Base-by-base conservation (phyloP, 2,329 filamentous ascomycete genomes). In the Triangularia setosa region DNA sequence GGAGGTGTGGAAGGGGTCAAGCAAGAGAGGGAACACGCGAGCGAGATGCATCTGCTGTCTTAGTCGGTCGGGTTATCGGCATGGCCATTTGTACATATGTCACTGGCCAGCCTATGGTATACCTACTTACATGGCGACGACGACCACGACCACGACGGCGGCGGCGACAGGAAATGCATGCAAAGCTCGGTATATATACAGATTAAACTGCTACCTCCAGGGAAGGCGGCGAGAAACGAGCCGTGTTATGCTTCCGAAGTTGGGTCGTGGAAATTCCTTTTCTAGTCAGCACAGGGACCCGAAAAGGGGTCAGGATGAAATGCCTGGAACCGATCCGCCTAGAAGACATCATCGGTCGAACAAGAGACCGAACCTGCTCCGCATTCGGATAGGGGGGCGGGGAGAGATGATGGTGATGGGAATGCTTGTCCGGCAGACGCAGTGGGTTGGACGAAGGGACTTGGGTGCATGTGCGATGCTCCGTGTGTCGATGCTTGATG, bases 171-270 rank as follows among this genome's bases (percentile, higher is more conserved):
- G 3, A 5, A 44, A 44, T 8, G 9, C 58, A 28, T 60, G 58
- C 58, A 60, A 28, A 60, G 40, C 16, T 53, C 25, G 58, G 58
- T 53, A 60, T 60, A 23, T 60, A 23, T 33, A 52, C 40, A 52
- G 58, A 60, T 60, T 60, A 60, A 60, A 53, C 58, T 60, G 58
- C 58, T 60, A 60, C 58, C 24, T 52, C 24, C 23, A 60, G 25
- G 58, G 58, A 60, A 28, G 7, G 40, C 58, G 40, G 58, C 40
- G 58, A 52, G 58, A 40, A 14, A 60, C 35, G 40, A 53, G 16
- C 40, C 58, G 40, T 52, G 12, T 55, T 23, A 27, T 21, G 16
- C 23, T 55, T 55, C 23, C 21, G 23, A 23, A 55, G 21, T 27
- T 24, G 23, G 24, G 52, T 9, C 23, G 14, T 25, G 52, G 52